These are phyloP conservation scores for Microsporum canis DNA, from an alignment of 2,329 filamentous ascomycete genomes.

Conservation along the genomic window DNA sequence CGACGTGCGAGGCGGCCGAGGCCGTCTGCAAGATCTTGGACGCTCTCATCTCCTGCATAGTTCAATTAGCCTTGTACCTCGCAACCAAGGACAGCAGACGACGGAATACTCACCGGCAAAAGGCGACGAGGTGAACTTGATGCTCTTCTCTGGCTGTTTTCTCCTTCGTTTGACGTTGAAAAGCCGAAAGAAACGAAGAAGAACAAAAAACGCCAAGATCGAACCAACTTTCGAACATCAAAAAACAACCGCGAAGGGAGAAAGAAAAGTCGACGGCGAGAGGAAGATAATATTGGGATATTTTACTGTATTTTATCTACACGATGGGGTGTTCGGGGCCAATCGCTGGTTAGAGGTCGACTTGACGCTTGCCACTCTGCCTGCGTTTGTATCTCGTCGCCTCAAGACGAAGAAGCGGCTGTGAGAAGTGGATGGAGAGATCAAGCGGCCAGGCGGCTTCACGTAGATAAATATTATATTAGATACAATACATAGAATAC, in stretches of 20 bases:
- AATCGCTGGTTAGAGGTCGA: too few relatives aligned
- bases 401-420: too few relatives aligned
- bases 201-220: neutral
- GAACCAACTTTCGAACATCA: neutral
- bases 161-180: neutral
- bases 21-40: constrained; percentile 28
- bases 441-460: neutral
- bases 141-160: neutral
- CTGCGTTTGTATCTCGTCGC: too few relatives aligned
- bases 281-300: neutral
- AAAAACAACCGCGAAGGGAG: neutral
- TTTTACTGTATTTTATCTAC: too few relatives aligned
- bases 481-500: neutral
- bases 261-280: neutral
- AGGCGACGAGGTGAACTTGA: neutral
- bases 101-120: neutral
- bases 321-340: too few relatives aligned
- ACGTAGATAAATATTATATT: neutral
- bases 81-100: neutral
- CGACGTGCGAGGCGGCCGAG: constrained; percentile 28
- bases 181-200: neutral
- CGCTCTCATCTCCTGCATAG: constrained; percentile 13
- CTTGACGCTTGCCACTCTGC: too few relatives aligned
- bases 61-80: neutral
- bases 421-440: too few relatives aligned